A percentile compares a stretch with the other conserved stretches of the same genome.
phyloP scores from a whole-genome alignment of 768 basidiomycete species.

The Tremella fuciformis region DNA sequence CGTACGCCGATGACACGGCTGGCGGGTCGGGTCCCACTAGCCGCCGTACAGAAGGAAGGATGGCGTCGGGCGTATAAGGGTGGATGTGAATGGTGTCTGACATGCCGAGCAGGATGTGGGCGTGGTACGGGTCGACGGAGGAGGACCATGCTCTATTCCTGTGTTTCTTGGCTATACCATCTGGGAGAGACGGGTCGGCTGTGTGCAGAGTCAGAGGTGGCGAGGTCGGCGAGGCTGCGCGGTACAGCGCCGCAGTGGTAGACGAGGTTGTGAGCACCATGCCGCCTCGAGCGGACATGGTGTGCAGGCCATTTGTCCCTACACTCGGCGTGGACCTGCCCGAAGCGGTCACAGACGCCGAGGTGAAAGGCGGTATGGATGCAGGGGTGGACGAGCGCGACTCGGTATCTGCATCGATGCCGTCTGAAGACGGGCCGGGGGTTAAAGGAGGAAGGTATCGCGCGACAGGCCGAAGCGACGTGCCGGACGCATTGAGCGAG shows the following conservation, averaged over 20 bases:
- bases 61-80: neutral
- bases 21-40: slow-evolving; percentile 36
- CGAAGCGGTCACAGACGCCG: too few relatives aligned
- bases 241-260: slow-evolving; percentile 23
- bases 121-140: neutral
- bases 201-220: slow-evolving; percentile 3
- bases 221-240: slow-evolving; percentile 28
- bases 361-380: neutral
- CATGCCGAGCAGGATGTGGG: slow-evolving; percentile 26
- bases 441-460: slow-evolving; percentile 20
- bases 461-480: slow-evolving; percentile 21
- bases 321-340: neutral
- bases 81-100: slow-evolving; percentile 24
- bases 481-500: neutral
- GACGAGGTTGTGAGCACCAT: slow-evolving; percentile 31
- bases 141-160: slow-evolving; percentile 35
- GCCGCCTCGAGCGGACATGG: slow-evolving; percentile 2
- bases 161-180: neutral
- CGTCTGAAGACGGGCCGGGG: too few relatives aligned
- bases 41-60: slow-evolving; percentile 12
- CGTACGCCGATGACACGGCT: slow-evolving; percentile 33
- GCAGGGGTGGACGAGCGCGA: slow-evolving; percentile 11
- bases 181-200: slow-evolving; percentile 12
- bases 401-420: neutral
- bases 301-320: neutral